A percentile compares a stretch with the other conserved stretches of the same genome.
Evolutionary conservation across 495 filamentous ascomycete genomes (phyloP).

Genomic region (Penicillium pulvis): DNA sequence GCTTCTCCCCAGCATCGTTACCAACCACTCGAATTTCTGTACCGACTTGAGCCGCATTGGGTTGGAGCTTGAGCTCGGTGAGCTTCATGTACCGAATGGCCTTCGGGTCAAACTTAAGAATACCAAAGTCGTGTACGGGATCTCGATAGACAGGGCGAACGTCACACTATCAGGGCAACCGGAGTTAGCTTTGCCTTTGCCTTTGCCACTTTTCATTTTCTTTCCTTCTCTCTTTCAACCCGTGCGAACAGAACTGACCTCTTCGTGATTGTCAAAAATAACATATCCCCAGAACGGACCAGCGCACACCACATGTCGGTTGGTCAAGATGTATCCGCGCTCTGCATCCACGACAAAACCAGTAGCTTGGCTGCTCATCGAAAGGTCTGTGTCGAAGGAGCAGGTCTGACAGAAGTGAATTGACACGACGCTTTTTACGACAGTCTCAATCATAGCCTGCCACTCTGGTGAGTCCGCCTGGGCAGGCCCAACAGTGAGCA

Average conservation of each 20-base stretch:
- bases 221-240: background rate
- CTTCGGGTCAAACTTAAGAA: slow-evolving; percentile 92
- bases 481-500: slow-evolving; percentile 47
- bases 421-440: slow-evolving; percentile 90
- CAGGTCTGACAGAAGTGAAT: slow-evolving; percentile 99
- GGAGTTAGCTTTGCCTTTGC: background rate
- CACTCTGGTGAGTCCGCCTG: slow-evolving; percentile 89
- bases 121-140: slow-evolving; percentile 97
- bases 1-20: slow-evolving; percentile 98
- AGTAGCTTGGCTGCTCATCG: slow-evolving; percentile 91
- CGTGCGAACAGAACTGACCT: slow-evolving; percentile 48
- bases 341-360: slow-evolving; percentile 98
- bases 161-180: slow-evolving; percentile 64
- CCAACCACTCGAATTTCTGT: slow-evolving; percentile 95
- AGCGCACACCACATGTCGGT: slow-evolving; percentile 92
- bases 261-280: slow-evolving; percentile 97
- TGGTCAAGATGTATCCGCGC: slow-evolving; percentile 86
- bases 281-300: slow-evolving; percentile 98
- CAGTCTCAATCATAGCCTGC: slow-evolving; percentile 93
- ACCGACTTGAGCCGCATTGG: slow-evolving; percentile 88
- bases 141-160: slow-evolving; percentile 98
- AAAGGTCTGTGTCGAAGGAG: slow-evolving; percentile 94
- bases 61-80: slow-evolving; percentile 73
- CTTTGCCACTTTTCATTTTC: background rate
- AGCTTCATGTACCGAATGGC: slow-evolving; percentile 96